These are phyloP conservation scores for Didymellaceae sp. DNA, from an alignment of 2,329 filamentous ascomycete genomes.

Conservation along the genomic window DNA sequence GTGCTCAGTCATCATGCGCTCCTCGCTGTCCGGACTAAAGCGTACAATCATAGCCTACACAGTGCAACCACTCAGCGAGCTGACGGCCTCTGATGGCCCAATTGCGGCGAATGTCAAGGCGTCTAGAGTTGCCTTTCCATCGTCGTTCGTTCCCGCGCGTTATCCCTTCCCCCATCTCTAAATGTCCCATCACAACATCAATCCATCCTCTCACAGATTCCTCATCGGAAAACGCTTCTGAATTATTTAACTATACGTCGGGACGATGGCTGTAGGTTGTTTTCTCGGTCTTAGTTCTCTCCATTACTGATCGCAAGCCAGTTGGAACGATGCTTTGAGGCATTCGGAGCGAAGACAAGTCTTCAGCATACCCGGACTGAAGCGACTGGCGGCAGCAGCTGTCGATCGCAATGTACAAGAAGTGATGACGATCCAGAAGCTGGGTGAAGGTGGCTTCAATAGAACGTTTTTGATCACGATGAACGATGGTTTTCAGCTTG, in stretches of 20 bases:
- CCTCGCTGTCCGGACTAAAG: too few species aligned
- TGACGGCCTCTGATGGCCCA: too few species aligned
- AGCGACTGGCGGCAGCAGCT: slow-evolving; percentile 36
- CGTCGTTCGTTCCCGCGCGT: too few species aligned
- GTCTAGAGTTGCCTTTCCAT: too few species aligned
- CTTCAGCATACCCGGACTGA: slow-evolving; percentile 32
- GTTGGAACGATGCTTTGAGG: slow-evolving; percentile 29
- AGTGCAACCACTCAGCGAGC: too few species aligned
- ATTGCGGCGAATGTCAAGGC: too few species aligned
- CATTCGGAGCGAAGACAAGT: slow-evolving; percentile 26
- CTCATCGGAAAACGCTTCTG: slow-evolving; percentile 15
- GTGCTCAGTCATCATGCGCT: too few species aligned
- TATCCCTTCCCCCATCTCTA: too few species aligned
- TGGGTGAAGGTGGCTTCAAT: slow-evolving; percentile 37
- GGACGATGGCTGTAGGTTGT: slow-evolving; percentile 33
- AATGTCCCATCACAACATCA: too few species aligned
- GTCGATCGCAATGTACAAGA: slow-evolving; percentile 29
- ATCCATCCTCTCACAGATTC: slow-evolving; percentile 6
- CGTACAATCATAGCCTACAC: too few species aligned
- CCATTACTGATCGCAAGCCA: slow-evolving; percentile 23
- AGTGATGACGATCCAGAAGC: slow-evolving; percentile 31
- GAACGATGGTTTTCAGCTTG: slow-evolving; percentile 33
- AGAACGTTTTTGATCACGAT: slow-evolving; percentile 34
- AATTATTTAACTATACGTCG: slow-evolving; percentile 33
- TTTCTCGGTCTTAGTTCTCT: background rate